Evolutionary conservation across 2,329 filamentous ascomycete genomes (phyloP).

Genomic region (Penicillium sp.): DNA sequence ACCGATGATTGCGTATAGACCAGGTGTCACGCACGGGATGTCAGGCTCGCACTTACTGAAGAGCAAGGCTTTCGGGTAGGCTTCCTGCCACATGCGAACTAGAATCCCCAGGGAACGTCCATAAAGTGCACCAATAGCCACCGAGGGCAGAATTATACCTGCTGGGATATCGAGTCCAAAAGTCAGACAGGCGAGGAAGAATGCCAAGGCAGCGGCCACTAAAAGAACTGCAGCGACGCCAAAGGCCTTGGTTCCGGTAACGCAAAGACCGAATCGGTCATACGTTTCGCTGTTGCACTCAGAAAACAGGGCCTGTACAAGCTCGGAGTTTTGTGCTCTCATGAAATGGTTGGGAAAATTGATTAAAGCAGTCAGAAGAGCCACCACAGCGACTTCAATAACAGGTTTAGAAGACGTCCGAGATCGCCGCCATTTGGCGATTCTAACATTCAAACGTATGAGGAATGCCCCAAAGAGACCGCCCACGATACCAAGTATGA

Average conservation of each 20-base stretch:
- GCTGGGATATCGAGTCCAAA: constrained; percentile 95
- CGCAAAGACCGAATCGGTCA: constrained; percentile 89
- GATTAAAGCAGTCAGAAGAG: constrained; percentile 80
- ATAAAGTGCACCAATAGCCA: constrained; percentile 90
- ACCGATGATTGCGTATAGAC: constrained; percentile 94
- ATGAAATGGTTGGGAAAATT: constrained; percentile 98
- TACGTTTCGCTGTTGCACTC: constrained; percentile 83
- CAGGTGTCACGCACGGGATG: constrained; percentile 84
- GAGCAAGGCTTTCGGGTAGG: constrained; percentile 74
- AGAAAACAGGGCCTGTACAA: constrained; percentile 88
- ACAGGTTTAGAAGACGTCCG: constrained; percentile 73
- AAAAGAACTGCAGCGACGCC: constrained; percentile 82
- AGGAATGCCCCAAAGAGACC: constrained; percentile 95
- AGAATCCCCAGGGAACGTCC: constrained; percentile 88
- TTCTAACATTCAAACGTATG: constrained; percentile 88
- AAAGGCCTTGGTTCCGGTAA: constrained; percentile 79
- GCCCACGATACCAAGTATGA: constrained; percentile 81
- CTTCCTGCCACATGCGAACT: constrained; percentile 84
- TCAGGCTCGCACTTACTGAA: constrained; percentile 85
- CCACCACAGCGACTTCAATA: constrained; percentile 76
- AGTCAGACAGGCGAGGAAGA: constrained; percentile 82
- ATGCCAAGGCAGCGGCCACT: constrained; percentile 79
- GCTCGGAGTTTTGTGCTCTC: constrained; percentile 86
- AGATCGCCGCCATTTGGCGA: constrained; percentile 79
- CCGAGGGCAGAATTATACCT: constrained; percentile 92